phyloP scores from a whole-genome alignment of 2,329 filamentous ascomycete species.

The Chaetomiaceae sp. region DNA sequence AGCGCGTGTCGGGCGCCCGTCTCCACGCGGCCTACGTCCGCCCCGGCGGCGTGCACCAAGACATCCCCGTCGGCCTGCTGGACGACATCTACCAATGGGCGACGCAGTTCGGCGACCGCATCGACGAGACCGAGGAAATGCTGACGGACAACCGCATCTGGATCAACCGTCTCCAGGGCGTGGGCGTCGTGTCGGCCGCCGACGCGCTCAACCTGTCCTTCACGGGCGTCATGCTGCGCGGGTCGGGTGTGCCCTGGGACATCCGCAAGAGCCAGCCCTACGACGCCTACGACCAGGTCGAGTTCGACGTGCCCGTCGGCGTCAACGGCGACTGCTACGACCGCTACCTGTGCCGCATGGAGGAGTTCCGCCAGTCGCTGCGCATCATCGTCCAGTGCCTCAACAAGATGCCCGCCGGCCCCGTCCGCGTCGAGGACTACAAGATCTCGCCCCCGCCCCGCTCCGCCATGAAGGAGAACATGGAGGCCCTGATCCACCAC shows the following conservation, averaged over 20 bases:
- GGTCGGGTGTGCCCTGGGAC: constrained; percentile 93
- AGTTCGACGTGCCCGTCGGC: constrained; percentile 96
- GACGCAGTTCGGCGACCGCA: constrained; percentile 95
- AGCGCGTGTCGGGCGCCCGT: constrained; percentile 96
- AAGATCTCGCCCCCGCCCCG: constrained; percentile 96
- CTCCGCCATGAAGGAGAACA: constrained; percentile 99
- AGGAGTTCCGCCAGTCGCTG: constrained; percentile 97
- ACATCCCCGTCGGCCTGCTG: constrained; percentile 86
- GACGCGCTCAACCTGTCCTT: constrained; percentile 98
- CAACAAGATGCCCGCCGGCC: constrained; percentile 96
- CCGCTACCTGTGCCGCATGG: constrained; percentile 97
- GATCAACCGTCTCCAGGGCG: constrained; percentile 85
- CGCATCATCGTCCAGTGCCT: constrained; percentile 98
- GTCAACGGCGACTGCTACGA: constrained; percentile 99
- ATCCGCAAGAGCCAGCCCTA: constrained; percentile 96
- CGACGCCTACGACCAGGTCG: constrained; percentile 95
- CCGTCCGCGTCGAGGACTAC: constrained; percentile 95
- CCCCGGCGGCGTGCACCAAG: constrained; percentile 92
- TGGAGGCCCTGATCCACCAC: constrained; percentile 99
- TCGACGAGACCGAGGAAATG: constrained; percentile 98
- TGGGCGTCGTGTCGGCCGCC: constrained; percentile 84
- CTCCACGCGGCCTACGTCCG: constrained; percentile 96
- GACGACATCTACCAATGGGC: constrained; percentile 99
- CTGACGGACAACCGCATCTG: constrained; percentile 99
- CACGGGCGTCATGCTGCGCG: constrained; percentile 95